Conservation (phyloP, 83 land plant species). For the Thuja plicata region DNA sequence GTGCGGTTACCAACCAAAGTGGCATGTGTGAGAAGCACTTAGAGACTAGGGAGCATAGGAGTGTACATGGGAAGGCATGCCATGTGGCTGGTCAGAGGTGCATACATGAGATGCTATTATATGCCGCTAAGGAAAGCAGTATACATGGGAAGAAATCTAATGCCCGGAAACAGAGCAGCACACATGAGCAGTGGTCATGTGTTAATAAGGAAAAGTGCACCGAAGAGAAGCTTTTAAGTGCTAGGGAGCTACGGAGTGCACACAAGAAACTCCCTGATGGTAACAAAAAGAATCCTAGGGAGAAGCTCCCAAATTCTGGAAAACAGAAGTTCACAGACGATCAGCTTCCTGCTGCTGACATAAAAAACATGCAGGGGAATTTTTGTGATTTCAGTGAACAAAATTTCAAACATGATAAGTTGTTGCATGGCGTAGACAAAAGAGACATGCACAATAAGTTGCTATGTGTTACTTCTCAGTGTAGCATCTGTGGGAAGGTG, state of each 20-base stretch:
- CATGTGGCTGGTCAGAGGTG: background rate
- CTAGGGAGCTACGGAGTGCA: background rate
- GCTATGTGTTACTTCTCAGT: background rate
- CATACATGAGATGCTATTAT: background rate
- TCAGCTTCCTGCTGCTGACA: background rate
- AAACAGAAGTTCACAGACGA: background rate
- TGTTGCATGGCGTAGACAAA: background rate
- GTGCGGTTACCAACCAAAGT: slow-evolving; percentile 2
- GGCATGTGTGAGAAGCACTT: background rate
- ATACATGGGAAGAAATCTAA: background rate
- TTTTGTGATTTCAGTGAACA: too few species aligned
- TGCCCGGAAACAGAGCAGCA: background rate
- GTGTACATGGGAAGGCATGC: background rate
- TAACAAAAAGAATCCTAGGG: background rate
- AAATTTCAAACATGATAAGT: background rate
- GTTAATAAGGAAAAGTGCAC: background rate
- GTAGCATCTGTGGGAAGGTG: background rate
- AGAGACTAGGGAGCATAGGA: background rate
- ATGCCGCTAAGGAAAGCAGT: background rate
- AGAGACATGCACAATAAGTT: background rate
- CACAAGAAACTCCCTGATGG: background rate
- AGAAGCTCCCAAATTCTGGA: slow-evolving; percentile 9
- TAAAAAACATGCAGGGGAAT: too few species aligned
- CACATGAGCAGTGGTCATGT: background rate
- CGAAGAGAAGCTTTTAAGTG: background rate